These are phyloP conservation scores for Tuber melanosporum DNA, from an alignment of 495 filamentous ascomycete genomes.

Conservation along the genomic window DNA sequence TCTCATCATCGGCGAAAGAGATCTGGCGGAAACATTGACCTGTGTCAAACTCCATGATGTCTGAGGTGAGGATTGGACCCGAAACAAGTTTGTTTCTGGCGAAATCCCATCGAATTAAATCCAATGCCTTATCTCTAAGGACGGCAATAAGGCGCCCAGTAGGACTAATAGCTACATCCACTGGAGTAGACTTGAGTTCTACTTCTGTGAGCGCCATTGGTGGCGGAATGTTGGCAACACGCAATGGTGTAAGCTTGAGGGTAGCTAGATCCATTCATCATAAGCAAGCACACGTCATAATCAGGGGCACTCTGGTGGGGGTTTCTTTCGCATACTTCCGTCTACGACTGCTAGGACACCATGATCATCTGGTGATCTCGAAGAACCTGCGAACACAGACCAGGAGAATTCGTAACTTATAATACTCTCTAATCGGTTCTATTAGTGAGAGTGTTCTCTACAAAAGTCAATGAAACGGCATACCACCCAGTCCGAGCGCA, in stretches of 20 bases:
- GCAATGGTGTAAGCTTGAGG: conserved; percentile 79
- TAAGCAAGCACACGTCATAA: conserved; percentile 3
- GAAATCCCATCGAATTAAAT: conserved; percentile 59
- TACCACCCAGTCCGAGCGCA: conserved; percentile 48
- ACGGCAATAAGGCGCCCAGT: conserved; percentile 64
- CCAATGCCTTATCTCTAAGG: conserved; percentile 57
- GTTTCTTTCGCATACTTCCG: conserved; percentile 52
- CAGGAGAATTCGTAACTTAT: conserved; percentile 63
- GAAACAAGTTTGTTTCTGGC: conserved; percentile 48
- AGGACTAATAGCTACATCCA: conserved; percentile 69
- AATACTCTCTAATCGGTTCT: conserved; percentile 47
- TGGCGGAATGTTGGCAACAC: conserved; percentile 77
- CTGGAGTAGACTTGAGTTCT: conserved; percentile 53
- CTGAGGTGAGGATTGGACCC: conserved; percentile 47
- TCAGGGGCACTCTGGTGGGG: neutral
- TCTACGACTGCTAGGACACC: conserved; percentile 84
- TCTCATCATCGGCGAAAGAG: conserved; percentile 36
- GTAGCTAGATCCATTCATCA: conserved; percentile 44
- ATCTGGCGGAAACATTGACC: conserved; percentile 39
- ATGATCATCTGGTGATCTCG: conserved; percentile 64
- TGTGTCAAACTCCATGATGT: conserved; percentile 46
- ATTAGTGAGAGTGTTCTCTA: conserved; percentile 19
- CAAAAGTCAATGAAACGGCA: conserved; percentile 23
- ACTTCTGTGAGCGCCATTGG: conserved; percentile 85
- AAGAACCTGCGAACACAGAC: conserved; percentile 60